phyloP scores from a whole-genome alignment of 73 alveolate genomes.

The Tetrahymena thermophila region DNA sequence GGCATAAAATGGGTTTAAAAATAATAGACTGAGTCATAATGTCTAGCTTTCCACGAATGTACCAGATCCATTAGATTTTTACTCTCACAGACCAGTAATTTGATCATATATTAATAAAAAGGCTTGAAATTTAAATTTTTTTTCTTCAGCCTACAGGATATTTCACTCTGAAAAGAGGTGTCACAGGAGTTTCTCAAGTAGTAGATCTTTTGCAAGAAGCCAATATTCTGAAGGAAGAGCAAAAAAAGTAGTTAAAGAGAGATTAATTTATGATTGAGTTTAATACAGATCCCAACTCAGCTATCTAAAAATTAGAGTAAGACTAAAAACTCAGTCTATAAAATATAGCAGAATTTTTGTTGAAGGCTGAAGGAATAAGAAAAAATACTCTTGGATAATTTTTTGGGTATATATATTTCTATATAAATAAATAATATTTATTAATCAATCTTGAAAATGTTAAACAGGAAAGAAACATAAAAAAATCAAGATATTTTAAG shows the following conservation, averaged over 20 bases:
- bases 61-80: not conserved
- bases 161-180: not conserved
- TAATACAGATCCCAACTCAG: not conserved
- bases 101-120: not conserved
- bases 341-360: constrained; percentile 22
- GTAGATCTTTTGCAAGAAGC: not conserved
- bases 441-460: not conserved
- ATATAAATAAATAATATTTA: not conserved
- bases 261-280: not conserved
- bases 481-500: constrained; percentile 75
- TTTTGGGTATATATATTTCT: constrained; percentile 72
- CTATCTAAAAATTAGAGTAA: not conserved
- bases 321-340: not conserved
- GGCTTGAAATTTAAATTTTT: not conserved
- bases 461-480: constrained; percentile 19
- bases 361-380: constrained; percentile 30
- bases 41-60: not conserved
- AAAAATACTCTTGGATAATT: constrained; percentile 87
- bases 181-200: not conserved
- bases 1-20: not conserved
- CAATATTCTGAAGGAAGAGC: not conserved
- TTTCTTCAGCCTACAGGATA: not conserved
- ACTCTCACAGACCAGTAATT: not conserved
- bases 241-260: not conserved
- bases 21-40: not conserved